Conservation (phyloP, 371 early-diverging fungal species). For the Rhizopus arrhizus region DNA sequence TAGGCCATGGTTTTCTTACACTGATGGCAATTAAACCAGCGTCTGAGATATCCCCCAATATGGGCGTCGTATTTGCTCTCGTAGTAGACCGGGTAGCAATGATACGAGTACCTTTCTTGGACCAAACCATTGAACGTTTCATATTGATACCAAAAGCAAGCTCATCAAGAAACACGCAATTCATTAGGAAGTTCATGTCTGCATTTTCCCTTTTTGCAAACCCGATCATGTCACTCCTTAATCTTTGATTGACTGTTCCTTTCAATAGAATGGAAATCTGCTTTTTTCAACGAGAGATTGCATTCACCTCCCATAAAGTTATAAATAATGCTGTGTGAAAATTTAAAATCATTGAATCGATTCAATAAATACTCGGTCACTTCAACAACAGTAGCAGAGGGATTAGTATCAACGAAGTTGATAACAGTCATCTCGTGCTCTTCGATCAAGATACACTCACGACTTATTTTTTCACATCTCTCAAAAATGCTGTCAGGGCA, state of each 20-base stretch:
- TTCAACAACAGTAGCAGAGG: no score
- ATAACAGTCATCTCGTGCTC: no score
- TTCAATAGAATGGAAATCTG: no score
- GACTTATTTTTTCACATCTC: no score
- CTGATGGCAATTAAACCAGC: slow-evolving; percentile 17
- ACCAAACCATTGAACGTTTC: slow-evolving; percentile 18
- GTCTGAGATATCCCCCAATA: slow-evolving; percentile 18
- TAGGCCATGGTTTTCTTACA: slow-evolving; percentile 11
- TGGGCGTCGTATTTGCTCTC: slow-evolving; percentile 19
- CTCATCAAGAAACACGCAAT: slow-evolving; percentile 15
- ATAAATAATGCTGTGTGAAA: no score
- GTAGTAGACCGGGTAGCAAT: slow-evolving; percentile 15
- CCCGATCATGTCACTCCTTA: no score
- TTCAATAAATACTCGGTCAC: slow-evolving; percentile 3
- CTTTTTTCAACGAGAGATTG: no score
- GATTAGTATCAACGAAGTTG: no score
- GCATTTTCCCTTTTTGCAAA: slow-evolving; percentile 13
- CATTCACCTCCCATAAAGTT: no score
- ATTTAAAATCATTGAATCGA: slow-evolving; percentile 6
- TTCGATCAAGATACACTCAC: no score
- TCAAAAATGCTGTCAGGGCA: no score
- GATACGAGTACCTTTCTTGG: slow-evolving; percentile 13
- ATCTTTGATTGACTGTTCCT: no score
- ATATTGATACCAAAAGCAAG: slow-evolving; percentile 18
- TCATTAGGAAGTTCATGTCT: slow-evolving; percentile 8